A percentile compares a stretch with the other conserved stretches of the same genome.
Conservation (phyloP, 768 basidiomycete genomes). For the Gymnopilus dilepis region DNA sequence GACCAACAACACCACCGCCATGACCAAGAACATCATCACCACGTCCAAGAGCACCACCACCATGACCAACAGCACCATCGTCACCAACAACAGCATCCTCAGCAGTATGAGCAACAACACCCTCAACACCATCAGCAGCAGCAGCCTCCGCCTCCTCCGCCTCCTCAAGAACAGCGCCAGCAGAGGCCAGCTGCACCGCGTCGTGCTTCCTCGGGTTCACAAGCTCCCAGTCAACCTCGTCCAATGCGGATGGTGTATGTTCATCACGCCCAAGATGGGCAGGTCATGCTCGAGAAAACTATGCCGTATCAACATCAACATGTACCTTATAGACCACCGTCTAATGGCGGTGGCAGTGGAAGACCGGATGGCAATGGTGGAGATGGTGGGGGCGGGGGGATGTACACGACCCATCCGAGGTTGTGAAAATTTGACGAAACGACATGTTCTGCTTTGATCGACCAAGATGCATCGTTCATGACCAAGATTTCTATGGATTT, state of each 20-base stretch:
- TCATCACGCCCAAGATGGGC: background rate
- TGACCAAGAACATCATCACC: background rate
- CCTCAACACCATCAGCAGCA: constrained; percentile 6
- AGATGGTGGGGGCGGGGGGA: background rate
- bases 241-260: constrained; percentile 13
- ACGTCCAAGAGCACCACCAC: background rate
- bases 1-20: background rate
- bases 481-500: background rate
- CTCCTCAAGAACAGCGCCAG: background rate
- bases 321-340: constrained; percentile 1
- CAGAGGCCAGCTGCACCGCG: background rate
- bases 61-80: background rate
- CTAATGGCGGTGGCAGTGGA: background rate
- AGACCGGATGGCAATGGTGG: background rate
- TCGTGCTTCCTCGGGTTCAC: background rate
- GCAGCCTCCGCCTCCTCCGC: constrained; percentile 1
- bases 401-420: constrained; percentile 4
- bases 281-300: background rate
- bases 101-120: background rate
- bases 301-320: constrained; percentile 1
- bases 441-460: background rate
- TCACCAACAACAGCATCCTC: constrained; percentile 3
- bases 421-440: background rate
- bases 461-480: background rate
- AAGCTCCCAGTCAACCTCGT: background rate